A percentile compares a stretch with the other conserved stretches of the same genome.
Evolutionary conservation across 1,139 yeast species (phyloP).

Genomic region (Geotrichum reessii): DNA sequence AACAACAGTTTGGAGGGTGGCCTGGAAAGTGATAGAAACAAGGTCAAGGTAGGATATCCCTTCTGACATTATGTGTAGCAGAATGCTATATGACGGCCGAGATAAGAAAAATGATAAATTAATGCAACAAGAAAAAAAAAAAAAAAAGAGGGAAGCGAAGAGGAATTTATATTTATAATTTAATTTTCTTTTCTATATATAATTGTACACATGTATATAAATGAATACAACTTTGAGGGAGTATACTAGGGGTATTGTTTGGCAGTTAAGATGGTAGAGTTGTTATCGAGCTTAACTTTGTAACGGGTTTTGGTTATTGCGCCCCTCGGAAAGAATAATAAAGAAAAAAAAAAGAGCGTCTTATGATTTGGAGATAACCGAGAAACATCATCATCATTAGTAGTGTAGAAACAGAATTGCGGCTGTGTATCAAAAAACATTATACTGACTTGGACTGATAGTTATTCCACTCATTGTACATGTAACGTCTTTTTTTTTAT

Average conservation of each 20-base stretch:
- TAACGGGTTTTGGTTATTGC: background rate
- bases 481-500: too few relatives aligned
- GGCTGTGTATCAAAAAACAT: too few relatives aligned
- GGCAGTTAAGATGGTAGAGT: background rate
- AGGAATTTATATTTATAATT: background rate
- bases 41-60: conserved; percentile 50
- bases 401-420: too few relatives aligned
- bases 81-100: background rate
- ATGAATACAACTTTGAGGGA: too few relatives aligned
- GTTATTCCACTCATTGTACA: too few relatives aligned
- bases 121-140: background rate
- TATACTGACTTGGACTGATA: too few relatives aligned
- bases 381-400: too few relatives aligned
- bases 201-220: too few relatives aligned
- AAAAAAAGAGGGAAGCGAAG: conserved; percentile 1
- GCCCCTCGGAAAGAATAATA: too few relatives aligned
- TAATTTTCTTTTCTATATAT: too few relatives aligned
- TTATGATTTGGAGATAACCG: background rate
- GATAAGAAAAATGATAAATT: background rate
- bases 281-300: background rate
- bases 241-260: too few relatives aligned
- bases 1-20: conserved; percentile 69
- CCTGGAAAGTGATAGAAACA: conserved; percentile 65
- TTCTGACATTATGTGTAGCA: conserved; percentile 1
- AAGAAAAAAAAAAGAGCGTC: too few relatives aligned